phyloP scores from a whole-genome alignment of 495 filamentous ascomycete genomes.

The Staphylotrichum tortipilum region DNA sequence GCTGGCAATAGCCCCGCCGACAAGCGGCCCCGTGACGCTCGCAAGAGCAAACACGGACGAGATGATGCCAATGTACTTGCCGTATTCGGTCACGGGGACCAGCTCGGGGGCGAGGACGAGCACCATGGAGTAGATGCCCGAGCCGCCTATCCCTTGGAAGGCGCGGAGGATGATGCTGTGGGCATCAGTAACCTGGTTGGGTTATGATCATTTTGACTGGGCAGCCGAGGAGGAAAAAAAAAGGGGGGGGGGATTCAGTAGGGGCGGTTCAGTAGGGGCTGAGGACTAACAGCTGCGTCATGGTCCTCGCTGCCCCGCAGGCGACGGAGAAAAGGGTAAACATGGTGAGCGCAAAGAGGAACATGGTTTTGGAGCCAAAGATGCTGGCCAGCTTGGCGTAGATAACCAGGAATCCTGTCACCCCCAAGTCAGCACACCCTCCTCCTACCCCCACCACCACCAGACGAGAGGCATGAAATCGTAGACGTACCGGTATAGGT shows the following conservation, averaged over 20 bases:
- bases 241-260: too few relatives aligned
- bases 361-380: slow-evolving; percentile 40
- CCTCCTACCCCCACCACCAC: too few relatives aligned
- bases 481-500: slow-evolving; percentile 39
- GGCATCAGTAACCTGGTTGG: background rate
- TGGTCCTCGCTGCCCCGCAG: slow-evolving; percentile 38
- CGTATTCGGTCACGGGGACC: slow-evolving; percentile 37
- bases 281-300: slow-evolving; percentile 45
- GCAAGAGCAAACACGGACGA: slow-evolving; percentile 39
- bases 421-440: too few relatives aligned
- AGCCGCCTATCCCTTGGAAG: slow-evolving; percentile 48
- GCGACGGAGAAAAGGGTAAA: slow-evolving; percentile 46
- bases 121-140: slow-evolving; percentile 45
- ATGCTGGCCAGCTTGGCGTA: slow-evolving; percentile 46
- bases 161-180: slow-evolving; percentile 45
- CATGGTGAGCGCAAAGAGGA: slow-evolving; percentile 36
- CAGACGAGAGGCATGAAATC: too few relatives aligned
- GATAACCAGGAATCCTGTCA: slow-evolving; percentile 41
- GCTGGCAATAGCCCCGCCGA: slow-evolving; percentile 36
- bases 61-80: slow-evolving; percentile 38
- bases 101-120: slow-evolving; percentile 41
- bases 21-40: slow-evolving; percentile 33
- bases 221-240: too few relatives aligned
- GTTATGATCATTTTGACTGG: too few relatives aligned
- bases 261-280: too few relatives aligned